Evolutionary conservation across 345 rosid genomes (phyloP).

Genomic region (Acer saccharum): DNA sequence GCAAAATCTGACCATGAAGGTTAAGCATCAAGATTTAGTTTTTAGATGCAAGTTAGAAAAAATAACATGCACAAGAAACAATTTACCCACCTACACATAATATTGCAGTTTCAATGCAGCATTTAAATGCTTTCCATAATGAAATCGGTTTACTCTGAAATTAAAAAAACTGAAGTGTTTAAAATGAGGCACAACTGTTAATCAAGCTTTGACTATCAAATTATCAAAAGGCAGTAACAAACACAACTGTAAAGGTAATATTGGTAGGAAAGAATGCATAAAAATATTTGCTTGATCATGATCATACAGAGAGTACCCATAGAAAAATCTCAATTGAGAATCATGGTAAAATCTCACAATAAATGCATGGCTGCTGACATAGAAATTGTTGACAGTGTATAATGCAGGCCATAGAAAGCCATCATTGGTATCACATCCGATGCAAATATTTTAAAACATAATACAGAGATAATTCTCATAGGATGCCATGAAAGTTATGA

Average conservation of each 20-base stretch:
- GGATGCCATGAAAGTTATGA: too few relatives aligned
- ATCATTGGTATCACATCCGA: too few relatives aligned
- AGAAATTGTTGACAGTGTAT: too few relatives aligned
- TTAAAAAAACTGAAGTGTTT: conserved; percentile 26
- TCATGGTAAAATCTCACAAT: background rate
- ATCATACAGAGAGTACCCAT: background rate
- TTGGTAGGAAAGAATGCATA: background rate
- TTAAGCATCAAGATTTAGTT: too few relatives aligned
- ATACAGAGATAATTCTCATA: too few relatives aligned
- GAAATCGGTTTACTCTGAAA: conserved; percentile 78
- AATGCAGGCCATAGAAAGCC: too few relatives aligned
- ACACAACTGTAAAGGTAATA: background rate
- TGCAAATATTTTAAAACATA: too few relatives aligned
- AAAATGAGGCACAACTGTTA: conserved; percentile 30
- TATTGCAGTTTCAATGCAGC: conserved; percentile 55
- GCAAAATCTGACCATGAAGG: too few relatives aligned
- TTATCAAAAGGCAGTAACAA: background rate
- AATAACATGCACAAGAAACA: background rate
- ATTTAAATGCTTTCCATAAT: conserved; percentile 59
- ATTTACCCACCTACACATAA: conserved; percentile 64
- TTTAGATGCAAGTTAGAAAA: too few relatives aligned
- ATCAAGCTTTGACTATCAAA: conserved; percentile 2
- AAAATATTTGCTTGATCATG: background rate
- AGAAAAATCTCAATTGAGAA: background rate
- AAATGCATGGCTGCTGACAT: background rate